Evolutionary conservation across 2,329 filamentous ascomycete genomes (phyloP), one percentile per base, ranked within the genome.

Genomic region (Talaromyces atroroseus): DNA sequence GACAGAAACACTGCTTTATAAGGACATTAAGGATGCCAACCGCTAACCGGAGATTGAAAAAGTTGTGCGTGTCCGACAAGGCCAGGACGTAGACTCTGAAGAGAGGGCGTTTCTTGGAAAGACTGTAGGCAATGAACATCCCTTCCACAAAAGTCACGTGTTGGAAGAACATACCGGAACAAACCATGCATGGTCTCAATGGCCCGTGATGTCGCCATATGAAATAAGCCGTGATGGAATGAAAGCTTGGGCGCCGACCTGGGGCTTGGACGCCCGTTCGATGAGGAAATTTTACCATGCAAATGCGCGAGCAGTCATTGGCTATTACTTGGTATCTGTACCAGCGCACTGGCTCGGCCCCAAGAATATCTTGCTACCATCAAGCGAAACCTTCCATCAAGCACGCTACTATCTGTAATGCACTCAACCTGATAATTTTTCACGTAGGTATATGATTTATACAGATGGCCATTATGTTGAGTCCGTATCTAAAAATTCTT

Each of bases 141-240:
- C 56, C 10, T 58, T 58, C 16, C 46, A 52, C 45, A 40, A 58
- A 6, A 49, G 44, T 26, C 32, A 47, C 20, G 10, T 36, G 6
- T 32, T 44, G 3, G 44, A 58, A 20, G 47, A 55, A 21, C 47
- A 52, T 10, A 24, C 52, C 1, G 34, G 26, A 18, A 58, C 42
- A 2, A 40, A 38, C 3, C 52, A 55, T 52, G 52, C 56, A n/a
- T 71, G 68, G 68, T 72, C 70, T 58, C 69, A 71, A 49, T 72
- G 68, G 66, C 69, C 66, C 55, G 67, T 70, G 56, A 62, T 69
- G 52, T 67, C 65, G 5, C 69, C 69, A 1, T 69, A 69, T 56
- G 68, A 71, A 58, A 60, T 71, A 34, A 67, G 68, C 26, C 71
- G 69, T 54, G 69, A 71, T 42, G 69, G 71, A 54, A 63, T 71